Conservation (phyloP, 73 alveolate genomes). For the Blepharisma stoltei region DNA sequence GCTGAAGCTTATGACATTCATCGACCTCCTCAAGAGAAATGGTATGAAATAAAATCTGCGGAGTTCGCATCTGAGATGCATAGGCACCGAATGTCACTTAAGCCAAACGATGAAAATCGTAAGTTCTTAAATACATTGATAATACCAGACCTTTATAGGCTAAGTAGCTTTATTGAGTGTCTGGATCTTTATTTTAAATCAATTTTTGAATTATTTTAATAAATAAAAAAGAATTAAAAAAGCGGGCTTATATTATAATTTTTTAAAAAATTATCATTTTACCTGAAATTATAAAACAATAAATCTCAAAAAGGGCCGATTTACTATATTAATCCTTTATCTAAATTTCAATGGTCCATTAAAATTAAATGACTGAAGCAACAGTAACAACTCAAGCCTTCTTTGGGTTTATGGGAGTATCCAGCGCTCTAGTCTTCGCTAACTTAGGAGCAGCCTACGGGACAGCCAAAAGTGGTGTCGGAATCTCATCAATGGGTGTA, state of each 20-base stretch:
- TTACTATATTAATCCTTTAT: too few species aligned
- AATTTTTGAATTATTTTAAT: too few species aligned
- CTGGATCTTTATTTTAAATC: too few species aligned
- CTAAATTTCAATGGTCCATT: too few species aligned
- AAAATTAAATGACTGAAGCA: constrained; percentile 13
- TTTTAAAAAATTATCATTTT: too few species aligned
- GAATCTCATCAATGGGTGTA: constrained; percentile 98
- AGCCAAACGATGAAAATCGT: constrained; percentile 61
- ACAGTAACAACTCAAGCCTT: constrained; percentile 44
- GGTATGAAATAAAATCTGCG: constrained; percentile 87
- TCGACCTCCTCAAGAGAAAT: constrained; percentile 89
- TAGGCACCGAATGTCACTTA: constrained; percentile 87
- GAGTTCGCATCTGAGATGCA: constrained; percentile 82
- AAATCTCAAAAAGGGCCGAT: too few species aligned
- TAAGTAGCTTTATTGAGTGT: too few species aligned
- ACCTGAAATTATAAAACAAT: too few species aligned
- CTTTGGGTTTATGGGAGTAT: constrained; percentile 59
- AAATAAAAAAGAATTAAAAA: too few species aligned
- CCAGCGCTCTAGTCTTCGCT: constrained; percentile 60
- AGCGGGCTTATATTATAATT: too few species aligned
- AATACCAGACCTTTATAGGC: constrained; percentile 15
- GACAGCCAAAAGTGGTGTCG: constrained; percentile 97
- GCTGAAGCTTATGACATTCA: constrained; percentile 88
- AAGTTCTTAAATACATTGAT: neutral
- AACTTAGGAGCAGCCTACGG: constrained; percentile 61